Evolutionary conservation across 352 stramenopile genomes (phyloP).

Genomic region (Elongisporangium anandrum): DNA sequence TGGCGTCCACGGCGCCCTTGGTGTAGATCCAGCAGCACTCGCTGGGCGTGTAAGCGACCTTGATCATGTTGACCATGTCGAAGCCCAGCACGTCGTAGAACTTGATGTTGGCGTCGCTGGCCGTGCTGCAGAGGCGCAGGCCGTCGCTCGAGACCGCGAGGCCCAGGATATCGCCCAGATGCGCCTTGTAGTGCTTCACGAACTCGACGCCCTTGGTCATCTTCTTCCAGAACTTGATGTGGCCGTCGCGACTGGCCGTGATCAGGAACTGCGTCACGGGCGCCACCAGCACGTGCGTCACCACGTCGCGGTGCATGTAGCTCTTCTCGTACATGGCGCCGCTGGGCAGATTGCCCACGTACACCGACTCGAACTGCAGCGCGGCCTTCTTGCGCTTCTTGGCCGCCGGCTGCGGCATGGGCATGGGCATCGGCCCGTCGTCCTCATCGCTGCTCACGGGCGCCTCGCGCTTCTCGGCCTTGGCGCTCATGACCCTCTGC

Average conservation of each 20-base stretch:
- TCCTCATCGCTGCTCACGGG: slow-evolving; percentile 23
- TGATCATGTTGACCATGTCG: slow-evolving; percentile 98
- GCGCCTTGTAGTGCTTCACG: slow-evolving; percentile 99
- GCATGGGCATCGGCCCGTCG: slow-evolving; percentile 59
- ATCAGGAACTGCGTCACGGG: slow-evolving; percentile 95
- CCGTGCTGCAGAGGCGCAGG: slow-evolving; percentile 79
- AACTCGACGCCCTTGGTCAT: slow-evolving; percentile 96
- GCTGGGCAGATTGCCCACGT: slow-evolving; percentile 79
- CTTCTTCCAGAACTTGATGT: slow-evolving; percentile 99
- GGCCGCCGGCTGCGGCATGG: slow-evolving; percentile 18
- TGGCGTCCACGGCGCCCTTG: slow-evolving; percentile 50
- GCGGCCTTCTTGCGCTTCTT: slow-evolving; percentile 39
- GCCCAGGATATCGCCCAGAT: slow-evolving; percentile 85
- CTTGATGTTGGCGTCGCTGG: slow-evolving; percentile 93
- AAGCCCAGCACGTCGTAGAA: slow-evolving; percentile 99
- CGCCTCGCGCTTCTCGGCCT: slow-evolving; percentile 7
- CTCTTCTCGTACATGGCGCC: slow-evolving; percentile 94
- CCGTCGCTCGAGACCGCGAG: slow-evolving; percentile 87
- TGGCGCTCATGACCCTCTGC: slow-evolving; percentile 1
- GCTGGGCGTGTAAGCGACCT: slow-evolving; percentile 59
- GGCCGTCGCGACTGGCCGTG: slow-evolving; percentile 93
- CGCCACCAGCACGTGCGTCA: slow-evolving; percentile 91
- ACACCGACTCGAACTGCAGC: slow-evolving; percentile 64
- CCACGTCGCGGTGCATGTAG: slow-evolving; percentile 96
- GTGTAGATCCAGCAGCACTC: slow-evolving; percentile 73